Percentiles rank a stretch among this genome's conserved stretches.
These are phyloP conservation scores for Beverwykella pulmonaria DNA, from an alignment of 495 filamentous ascomycete species.

Conservation along the genomic window DNA sequence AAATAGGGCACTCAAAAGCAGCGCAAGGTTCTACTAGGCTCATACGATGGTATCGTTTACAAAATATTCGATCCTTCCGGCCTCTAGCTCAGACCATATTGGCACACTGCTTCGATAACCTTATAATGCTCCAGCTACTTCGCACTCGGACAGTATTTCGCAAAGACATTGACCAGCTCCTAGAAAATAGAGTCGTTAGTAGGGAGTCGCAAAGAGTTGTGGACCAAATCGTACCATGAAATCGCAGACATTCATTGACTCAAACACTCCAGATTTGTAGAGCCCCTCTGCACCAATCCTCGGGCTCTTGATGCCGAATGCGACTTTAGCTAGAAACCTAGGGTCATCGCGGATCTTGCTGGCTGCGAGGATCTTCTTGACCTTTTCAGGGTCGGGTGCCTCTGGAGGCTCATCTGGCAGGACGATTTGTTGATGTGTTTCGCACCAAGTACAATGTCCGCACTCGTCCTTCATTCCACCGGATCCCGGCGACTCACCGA, in stretches of 20 bases:
- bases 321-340: conserved; percentile 56
- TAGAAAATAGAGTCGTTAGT: neutral
- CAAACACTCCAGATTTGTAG: conserved; percentile 50
- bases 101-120: neutral
- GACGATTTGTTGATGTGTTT: conserved; percentile 44
- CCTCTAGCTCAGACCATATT: too few relatives aligned
- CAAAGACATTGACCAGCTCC: neutral
- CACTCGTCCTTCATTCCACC: conserved; percentile 50
- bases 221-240: conserved; percentile 11
- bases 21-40: too few relatives aligned
- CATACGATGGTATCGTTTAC: too few relatives aligned
- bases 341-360: conserved; percentile 57
- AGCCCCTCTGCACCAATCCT: conserved; percentile 51
- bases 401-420: conserved; percentile 36
- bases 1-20: too few relatives aligned
- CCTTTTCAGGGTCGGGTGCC: conserved; percentile 42
- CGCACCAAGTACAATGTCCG: conserved; percentile 58
- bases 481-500: conserved; percentile 57
- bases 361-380: conserved; percentile 48
- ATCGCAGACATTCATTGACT: conserved; percentile 47
- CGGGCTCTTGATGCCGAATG: conserved; percentile 62
- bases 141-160: neutral
- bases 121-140: neutral
- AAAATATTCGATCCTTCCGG: neutral
- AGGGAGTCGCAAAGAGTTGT: neutral